These are phyloP conservation scores for Ceratobasidium sp. DNA, from an alignment of 1,284 basidiomycete species.

Conservation along the genomic window DNA sequence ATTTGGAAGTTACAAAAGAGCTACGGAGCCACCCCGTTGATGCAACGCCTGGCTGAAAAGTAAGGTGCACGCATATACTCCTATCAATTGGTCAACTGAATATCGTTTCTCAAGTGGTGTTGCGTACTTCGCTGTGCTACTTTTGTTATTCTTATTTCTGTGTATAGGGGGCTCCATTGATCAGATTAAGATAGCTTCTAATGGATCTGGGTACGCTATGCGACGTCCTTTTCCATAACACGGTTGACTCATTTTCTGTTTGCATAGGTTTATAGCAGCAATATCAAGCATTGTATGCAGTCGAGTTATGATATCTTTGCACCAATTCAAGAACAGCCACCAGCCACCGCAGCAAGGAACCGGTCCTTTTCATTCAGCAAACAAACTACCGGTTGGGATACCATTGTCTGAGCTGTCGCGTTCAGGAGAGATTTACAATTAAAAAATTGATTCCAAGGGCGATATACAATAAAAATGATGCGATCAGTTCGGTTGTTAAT, in stretches of 20 bases:
- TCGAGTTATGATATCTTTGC: constrained; percentile 30
- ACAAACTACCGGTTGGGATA: neutral
- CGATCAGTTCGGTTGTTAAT: too few species aligned
- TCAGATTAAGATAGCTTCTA: constrained; percentile 10
- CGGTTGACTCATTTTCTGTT: neutral
- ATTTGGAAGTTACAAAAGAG: constrained; percentile 7
- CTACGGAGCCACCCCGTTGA: constrained; percentile 20
- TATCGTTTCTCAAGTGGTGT: neutral
- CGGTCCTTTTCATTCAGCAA: neutral
- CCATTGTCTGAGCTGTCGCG: neutral
- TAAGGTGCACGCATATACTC: neutral
- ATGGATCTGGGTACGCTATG: constrained; percentile 17
- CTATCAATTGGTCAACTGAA: neutral
- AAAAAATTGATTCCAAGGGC: too few species aligned
- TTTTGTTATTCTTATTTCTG: neutral
- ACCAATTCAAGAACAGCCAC: neutral
- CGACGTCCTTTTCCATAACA: neutral
- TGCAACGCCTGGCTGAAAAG: constrained; percentile 16
- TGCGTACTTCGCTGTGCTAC: constrained; percentile 2
- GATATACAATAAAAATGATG: too few species aligned
- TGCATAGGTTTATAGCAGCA: constrained; percentile 12
- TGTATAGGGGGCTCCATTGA: constrained; percentile 14
- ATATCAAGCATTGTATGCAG: constrained; percentile 16
- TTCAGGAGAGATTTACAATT: neutral
- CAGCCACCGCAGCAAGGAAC: neutral